These are phyloP conservation scores for Sarocladium strictum DNA, from an alignment of 2,329 filamentous ascomycete genomes.

Conservation along the genomic window DNA sequence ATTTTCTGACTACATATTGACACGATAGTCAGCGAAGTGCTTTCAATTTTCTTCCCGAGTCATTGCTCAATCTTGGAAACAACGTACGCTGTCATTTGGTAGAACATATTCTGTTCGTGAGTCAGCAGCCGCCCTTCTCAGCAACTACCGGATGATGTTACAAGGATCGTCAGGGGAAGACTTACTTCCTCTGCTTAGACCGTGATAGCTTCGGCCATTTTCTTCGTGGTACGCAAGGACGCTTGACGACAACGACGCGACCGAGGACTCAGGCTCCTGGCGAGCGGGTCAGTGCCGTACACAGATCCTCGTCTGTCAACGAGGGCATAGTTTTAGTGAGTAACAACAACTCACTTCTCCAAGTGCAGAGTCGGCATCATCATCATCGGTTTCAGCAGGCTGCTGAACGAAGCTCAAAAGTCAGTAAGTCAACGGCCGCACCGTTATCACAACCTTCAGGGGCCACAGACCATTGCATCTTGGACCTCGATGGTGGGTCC, in stretches of 20 bases:
- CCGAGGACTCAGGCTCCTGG: conserved; percentile 9
- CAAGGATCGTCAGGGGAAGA: not conserved
- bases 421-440: too few species aligned
- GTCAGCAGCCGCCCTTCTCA: not conserved
- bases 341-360: conserved; percentile 3
- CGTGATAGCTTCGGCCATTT: conserved; percentile 16
- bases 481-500: conserved; percentile 10
- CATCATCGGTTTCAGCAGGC: conserved; percentile 10
- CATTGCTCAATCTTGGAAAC: too few species aligned
- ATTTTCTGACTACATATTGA: conserved; percentile 7
- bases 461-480: conserved; percentile 11
- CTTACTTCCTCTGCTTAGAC: conserved; percentile 19
- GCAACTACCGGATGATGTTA: not conserved
- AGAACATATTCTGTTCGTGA: conserved; percentile 18
- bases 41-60: too few species aligned
- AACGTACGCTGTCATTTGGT: conserved; percentile 19
- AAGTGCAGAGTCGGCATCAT: conserved; percentile 11
- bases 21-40: too few species aligned
- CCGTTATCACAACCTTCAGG: too few species aligned
- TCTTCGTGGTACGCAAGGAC: conserved; percentile 13
- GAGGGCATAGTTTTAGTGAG: too few species aligned
- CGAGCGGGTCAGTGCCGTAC: not conserved
- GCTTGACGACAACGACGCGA: conserved; percentile 13
- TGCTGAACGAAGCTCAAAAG: not conserved
- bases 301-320: too few species aligned